A percentile compares a stretch with the other conserved stretches of the same genome.
These are phyloP conservation scores for Mucor irregularis DNA, from an alignment of 371 early-diverging fungal species.

Conservation along the genomic window DNA sequence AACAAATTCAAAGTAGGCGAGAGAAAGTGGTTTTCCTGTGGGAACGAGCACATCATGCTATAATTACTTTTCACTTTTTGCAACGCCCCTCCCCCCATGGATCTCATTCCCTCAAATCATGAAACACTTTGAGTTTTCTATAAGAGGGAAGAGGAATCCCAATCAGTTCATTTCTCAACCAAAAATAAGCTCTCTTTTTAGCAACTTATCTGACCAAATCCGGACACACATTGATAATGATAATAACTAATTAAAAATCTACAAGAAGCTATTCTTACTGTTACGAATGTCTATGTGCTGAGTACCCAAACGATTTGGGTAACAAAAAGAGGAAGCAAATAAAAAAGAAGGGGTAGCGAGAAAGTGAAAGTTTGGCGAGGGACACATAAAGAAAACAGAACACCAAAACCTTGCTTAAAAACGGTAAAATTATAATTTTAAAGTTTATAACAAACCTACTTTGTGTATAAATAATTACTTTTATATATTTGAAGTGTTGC, in stretches of 20 bases:
- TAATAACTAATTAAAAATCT: not conserved
- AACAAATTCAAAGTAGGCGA: not conserved
- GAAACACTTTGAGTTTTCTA: slow-evolving; percentile 24
- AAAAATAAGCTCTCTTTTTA: slow-evolving; percentile 1
- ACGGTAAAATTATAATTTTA: too few relatives aligned
- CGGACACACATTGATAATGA: not conserved
- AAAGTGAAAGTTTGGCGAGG: too few relatives aligned
- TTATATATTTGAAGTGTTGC: too few relatives aligned
- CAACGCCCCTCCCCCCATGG: not conserved
- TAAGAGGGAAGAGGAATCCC: slow-evolving; percentile 18
- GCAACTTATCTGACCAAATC: slow-evolving; percentile 2
- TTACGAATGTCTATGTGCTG: too few relatives aligned
- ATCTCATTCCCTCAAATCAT: slow-evolving; percentile 7
- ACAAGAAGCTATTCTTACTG: too few relatives aligned
- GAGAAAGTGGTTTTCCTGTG: not conserved
- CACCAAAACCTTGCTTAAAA: too few relatives aligned
- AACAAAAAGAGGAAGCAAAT: too few relatives aligned
- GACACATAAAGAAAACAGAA: too few relatives aligned
- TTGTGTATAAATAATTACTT: too few relatives aligned
- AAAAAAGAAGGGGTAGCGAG: too few relatives aligned
- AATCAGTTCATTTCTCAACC: slow-evolving; percentile 25
- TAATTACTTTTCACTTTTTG: not conserved
- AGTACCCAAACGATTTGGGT: too few relatives aligned
- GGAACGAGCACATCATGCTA: not conserved
- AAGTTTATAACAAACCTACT: too few relatives aligned